Evolutionary conservation across 495 filamentous ascomycete species (phyloP), one percentile per base, ranked within the genome.

Genomic region (Emericellopsis terricola): DNA sequence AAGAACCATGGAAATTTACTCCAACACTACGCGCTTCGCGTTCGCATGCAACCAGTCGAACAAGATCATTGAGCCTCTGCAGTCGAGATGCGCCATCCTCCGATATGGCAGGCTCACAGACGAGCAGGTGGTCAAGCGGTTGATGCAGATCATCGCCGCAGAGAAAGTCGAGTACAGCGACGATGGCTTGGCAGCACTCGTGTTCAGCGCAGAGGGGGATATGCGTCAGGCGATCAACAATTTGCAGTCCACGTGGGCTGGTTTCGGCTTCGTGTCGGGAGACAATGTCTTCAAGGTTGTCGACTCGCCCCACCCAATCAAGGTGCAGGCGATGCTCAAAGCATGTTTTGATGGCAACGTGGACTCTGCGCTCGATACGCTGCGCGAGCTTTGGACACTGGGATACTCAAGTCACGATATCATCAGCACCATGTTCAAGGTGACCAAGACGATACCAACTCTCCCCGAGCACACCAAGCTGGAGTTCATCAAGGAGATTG

Each of bases 171-270:
- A 93, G 46, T 78, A 84, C 52, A 83, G 74, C 13, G 91, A 96
- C 44, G 89, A 99, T 52, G 89, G 89, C 5, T 67, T 96, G 29
- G 89, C 91, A 1, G 89, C 91, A 20, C 65, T 99, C 17, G 84
- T 97, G 0, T 99, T 99, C 60, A 85, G 77, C 37, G 89, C 89
- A 4, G 89, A 99, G 58, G 89, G 91, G 20, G 89, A 99, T 55
- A 99, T 99, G 89, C 73, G 89, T 26, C 89, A 99, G 55, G 89
- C 89, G 8, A 93, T 99, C 65, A 99, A 99, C 55, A 99, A 99
- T 47, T 58, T 99, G 46, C 89, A 99, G 56, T 89, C 80, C 49
- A 99, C 91, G 0, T 69, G 58, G 48, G 85, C 87, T n/a, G 89
- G 89, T 7, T 96, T 94, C 52, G 91, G 87, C 0, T 91, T 99